phyloP scores from a whole-genome alignment of 2,329 filamentous ascomycete species.

The Colletotrichum gigasporum region DNA sequence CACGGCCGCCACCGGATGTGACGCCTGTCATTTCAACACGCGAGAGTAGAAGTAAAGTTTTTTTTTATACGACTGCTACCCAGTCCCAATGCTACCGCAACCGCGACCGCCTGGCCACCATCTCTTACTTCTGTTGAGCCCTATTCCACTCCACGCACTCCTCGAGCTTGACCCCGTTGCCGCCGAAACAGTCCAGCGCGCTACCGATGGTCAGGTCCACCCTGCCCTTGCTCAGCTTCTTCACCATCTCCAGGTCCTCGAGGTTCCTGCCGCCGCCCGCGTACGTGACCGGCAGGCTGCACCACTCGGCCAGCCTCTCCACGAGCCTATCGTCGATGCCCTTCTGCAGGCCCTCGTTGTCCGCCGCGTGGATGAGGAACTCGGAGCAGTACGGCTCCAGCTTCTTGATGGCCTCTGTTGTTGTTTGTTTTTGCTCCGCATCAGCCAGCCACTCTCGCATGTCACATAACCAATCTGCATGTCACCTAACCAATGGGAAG shows the following conservation, averaged over 20 bases:
- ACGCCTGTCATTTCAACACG: constrained; percentile 27
- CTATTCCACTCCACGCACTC: constrained; percentile 92
- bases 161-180: constrained; percentile 83
- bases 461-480: no score
- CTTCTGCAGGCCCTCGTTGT: constrained; percentile 92
- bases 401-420: constrained; percentile 77
- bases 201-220: constrained; percentile 97
- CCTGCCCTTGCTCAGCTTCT: constrained; percentile 78
- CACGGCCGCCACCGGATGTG: constrained; percentile 16
- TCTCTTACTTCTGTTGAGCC: constrained; percentile 44
- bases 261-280: constrained; percentile 90
- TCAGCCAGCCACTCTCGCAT: neutral
- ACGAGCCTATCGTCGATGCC: constrained; percentile 92
- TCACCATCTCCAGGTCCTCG: constrained; percentile 84
- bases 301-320: constrained; percentile 81
- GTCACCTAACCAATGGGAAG: neutral
- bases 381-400: constrained; percentile 95
- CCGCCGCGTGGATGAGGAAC: constrained; percentile 96
- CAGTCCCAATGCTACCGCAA: no score
- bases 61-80: constrained; percentile 15
- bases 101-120: no score
- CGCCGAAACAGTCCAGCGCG: constrained; percentile 95
- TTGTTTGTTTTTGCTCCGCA: neutral
- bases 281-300: constrained; percentile 92
- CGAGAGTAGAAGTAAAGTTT: neutral